A percentile compares a stretch with the other conserved stretches of the same genome.
phyloP scores from a whole-genome alignment of 2,329 filamentous ascomycete genomes.

The Trichoderma atrobrunneum region DNA sequence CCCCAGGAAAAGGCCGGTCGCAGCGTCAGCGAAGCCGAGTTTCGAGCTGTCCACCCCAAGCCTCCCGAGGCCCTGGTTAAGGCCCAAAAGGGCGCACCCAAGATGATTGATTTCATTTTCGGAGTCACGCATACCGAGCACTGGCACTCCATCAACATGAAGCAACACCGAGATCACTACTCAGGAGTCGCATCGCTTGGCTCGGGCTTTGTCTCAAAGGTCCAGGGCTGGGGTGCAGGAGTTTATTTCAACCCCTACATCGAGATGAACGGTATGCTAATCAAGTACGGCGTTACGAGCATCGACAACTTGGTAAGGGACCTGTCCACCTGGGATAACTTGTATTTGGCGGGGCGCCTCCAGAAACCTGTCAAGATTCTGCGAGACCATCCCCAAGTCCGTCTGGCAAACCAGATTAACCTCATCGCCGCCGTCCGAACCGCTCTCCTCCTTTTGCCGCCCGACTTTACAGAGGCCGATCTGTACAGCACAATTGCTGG shows the following conservation, averaged over 20 bases:
- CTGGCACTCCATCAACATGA: constrained; percentile 92
- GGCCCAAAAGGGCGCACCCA: constrained; percentile 81
- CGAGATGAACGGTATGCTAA: constrained; percentile 88
- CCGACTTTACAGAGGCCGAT: constrained; percentile 79
- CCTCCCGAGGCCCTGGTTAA: constrained; percentile 77
- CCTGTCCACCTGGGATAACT: constrained; percentile 84
- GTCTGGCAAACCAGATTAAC: constrained; percentile 94
- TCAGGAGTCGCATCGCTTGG: constrained; percentile 79
- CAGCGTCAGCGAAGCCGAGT: constrained; percentile 53
- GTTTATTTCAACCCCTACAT: constrained; percentile 98
- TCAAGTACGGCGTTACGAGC: constrained; percentile 98
- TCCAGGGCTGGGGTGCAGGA: constrained; percentile 91
- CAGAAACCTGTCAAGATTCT: constrained; percentile 99
- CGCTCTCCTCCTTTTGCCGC: constrained; percentile 80
- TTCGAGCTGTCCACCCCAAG: constrained; percentile 72
- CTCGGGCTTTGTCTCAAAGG: constrained; percentile 76
- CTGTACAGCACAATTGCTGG: constrained; percentile 89
- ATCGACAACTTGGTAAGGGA: constrained; percentile 85
- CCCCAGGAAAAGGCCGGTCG: constrained; percentile 63
- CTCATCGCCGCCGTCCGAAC: constrained; percentile 87
- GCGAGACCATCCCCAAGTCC: constrained; percentile 86
- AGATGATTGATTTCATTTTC: constrained; percentile 99
- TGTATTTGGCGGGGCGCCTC: constrained; percentile 93
- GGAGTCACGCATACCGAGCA: constrained; percentile 92
- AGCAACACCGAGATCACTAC: constrained; percentile 88